A percentile compares a stretch with the other conserved stretches of the same genome.
Conservation (phyloP, 2,329 filamentous ascomycete genomes). For the Aspergillus glaucus region DNA sequence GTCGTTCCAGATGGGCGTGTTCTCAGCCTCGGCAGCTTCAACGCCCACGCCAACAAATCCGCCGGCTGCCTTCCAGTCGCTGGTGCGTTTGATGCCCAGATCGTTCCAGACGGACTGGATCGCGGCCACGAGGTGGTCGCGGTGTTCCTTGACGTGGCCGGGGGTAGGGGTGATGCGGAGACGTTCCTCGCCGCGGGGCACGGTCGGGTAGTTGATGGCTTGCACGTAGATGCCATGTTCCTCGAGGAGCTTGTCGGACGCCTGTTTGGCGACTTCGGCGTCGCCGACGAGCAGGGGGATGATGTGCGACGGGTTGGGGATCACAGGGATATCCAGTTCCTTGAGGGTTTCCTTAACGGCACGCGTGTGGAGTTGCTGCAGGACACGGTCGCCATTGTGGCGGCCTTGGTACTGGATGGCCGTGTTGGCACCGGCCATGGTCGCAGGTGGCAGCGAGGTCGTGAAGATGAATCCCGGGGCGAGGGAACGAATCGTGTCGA, state of each 20-base stretch:
- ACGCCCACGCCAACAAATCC: slow-evolving; percentile 94
- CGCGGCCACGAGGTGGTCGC: slow-evolving; percentile 76
- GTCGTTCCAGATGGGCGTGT: slow-evolving; percentile 83
- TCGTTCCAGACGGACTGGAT: slow-evolving; percentile 83
- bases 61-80: slow-evolving; percentile 82
- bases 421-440: slow-evolving; percentile 87
- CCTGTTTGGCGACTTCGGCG: slow-evolving; percentile 83
- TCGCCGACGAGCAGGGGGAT: slow-evolving; percentile 90
- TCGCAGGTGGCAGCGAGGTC: slow-evolving; percentile 88
- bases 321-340: slow-evolving; percentile 82
- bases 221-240: slow-evolving; percentile 96
- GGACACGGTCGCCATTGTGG: slow-evolving; percentile 76
- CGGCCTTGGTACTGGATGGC: slow-evolving; percentile 91
- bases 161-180: slow-evolving; percentile 94
- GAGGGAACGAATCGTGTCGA: slow-evolving; percentile 89
- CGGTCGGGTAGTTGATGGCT: slow-evolving; percentile 97
- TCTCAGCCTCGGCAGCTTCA: slow-evolving; percentile 51
- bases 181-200: slow-evolving; percentile 94
- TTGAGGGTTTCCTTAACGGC: slow-evolving; percentile 81
- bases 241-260: slow-evolving; percentile 83
- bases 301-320: slow-evolving; percentile 96
- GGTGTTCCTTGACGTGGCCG: slow-evolving; percentile 77
- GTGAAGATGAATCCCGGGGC: slow-evolving; percentile 99
- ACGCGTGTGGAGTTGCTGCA: slow-evolving; percentile 94
- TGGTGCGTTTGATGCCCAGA: slow-evolving; percentile 84